Base-by-base conservation (phyloP, 2,329 filamentous ascomycete genomes). In the Scytalidium sp. region DNA sequence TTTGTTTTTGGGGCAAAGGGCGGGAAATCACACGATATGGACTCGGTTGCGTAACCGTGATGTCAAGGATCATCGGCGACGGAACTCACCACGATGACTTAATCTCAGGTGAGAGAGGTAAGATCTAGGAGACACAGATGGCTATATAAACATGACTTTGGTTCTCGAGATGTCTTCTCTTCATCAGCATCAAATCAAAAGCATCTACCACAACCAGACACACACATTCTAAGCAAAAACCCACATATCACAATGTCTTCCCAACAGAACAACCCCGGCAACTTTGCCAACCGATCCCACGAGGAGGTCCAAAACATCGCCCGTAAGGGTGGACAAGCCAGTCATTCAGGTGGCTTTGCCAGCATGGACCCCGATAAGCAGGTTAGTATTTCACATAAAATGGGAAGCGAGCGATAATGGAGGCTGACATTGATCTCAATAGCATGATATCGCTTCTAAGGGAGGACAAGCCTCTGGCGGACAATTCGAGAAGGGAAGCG, bases 291-390 rank as follows among this genome's bases (percentile, higher is more conserved):
- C 39, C 40, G 46, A 20, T 41, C 46, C 11, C 20, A 49, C 19
- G 46, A 49, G 17, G 1, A 58, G 3, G 9, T 32, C 20, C 11
- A 59, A 6, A 15, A 46, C 23, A 43, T 32, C 21, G 70, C 70
- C 1, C 64, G 64, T 46, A 73, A 72, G 59, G 70, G 71, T 19
- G 71, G 71, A 13, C 60, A 70, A 49, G 49, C 68, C 4, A 70
- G 69, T 50, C 67, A 70, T 56, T 47, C 46, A 7, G 64, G 68
- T 2, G 70, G 68, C 2, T 72, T 71, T 42, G 70, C 69, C 40
- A 67, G 53, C 51, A 73, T 72, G 69, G 69, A 73, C 23, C 47
- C 70, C 15, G 67, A 71, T 15, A 72, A 67, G 58, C 67, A 68
- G 64, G 68, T 70, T 47, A 36, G 20, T 46, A 3, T 8, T n/a